These are phyloP conservation scores for Penicillium macrosclerotiorum DNA, from an alignment of 495 filamentous ascomycete species.

Conservation along the genomic window DNA sequence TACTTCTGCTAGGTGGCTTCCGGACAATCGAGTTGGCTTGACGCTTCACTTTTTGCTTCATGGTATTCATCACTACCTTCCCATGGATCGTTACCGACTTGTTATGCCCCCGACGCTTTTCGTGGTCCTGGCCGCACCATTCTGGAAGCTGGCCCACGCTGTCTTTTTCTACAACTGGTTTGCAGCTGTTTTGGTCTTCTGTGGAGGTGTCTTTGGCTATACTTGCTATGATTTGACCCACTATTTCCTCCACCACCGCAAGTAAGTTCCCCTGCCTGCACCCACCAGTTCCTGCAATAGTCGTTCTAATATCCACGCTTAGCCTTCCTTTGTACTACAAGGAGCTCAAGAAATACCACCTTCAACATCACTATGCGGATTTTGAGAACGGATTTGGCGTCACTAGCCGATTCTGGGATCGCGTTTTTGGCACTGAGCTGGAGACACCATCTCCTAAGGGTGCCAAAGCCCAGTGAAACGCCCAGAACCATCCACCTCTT, in stretches of 20 bases:
- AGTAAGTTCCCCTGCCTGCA: constrained; percentile 47
- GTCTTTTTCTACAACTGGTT: constrained; percentile 86
- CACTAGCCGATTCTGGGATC: constrained; percentile 97
- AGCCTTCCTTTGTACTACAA: constrained; percentile 84
- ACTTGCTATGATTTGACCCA: constrained; percentile 96
- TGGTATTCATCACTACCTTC: constrained; percentile 96
- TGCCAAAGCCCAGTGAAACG: constrained; percentile 54
- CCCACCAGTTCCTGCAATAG: neutral
- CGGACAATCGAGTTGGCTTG: constrained; percentile 86
- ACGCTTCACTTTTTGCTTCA: constrained; percentile 93
- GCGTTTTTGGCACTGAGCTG: constrained; percentile 85
- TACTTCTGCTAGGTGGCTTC: constrained; percentile 63
- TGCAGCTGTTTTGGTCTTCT: constrained; percentile 72
- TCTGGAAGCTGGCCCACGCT: constrained; percentile 87
- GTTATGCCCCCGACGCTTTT: constrained; percentile 97
- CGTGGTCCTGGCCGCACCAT: constrained; percentile 76
- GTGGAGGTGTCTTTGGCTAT: constrained; percentile 93
- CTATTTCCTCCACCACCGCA: constrained; percentile 98
- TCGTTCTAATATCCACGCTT: constrained; percentile 13
- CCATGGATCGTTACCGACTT: constrained; percentile 95
- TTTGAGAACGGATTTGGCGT: constrained; percentile 98
- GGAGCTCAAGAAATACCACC: constrained; percentile 91
- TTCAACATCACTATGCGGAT: constrained; percentile 95
- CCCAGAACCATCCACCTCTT: no score
- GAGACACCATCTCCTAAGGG: constrained; percentile 40